phyloP scores from a whole-genome alignment of 148 eudicot genomes.

The Amaranthus palmeri region DNA sequence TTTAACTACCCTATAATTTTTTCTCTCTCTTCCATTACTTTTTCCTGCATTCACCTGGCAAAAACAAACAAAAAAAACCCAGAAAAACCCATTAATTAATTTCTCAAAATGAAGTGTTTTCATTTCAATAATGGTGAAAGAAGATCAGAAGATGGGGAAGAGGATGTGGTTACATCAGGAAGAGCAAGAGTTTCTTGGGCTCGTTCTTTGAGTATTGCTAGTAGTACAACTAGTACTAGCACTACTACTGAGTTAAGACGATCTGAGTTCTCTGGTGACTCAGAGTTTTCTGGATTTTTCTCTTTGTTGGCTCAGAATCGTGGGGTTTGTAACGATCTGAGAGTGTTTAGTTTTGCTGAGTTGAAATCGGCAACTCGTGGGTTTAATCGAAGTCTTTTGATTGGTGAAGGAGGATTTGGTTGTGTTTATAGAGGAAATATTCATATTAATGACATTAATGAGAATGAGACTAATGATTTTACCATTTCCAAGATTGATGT shows the following conservation, averaged over 20 bases:
- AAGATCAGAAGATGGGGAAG: constrained; percentile 30
- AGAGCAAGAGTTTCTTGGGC: constrained; percentile 67
- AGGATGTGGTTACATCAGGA: constrained; percentile 28
- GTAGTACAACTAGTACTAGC: constrained; percentile 8
- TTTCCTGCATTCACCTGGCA: neutral
- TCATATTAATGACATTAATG: constrained; percentile 22
- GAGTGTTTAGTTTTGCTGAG: constrained; percentile 54
- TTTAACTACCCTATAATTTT: neutral
- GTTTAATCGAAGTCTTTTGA: constrained; percentile 49
- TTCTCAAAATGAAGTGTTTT: constrained; percentile 62
- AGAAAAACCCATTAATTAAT: no score
- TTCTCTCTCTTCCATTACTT: constrained; percentile 12
- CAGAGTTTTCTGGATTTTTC: constrained; percentile 43
- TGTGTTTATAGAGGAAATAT: constrained; percentile 58
- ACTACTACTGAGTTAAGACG: constrained; percentile 41
- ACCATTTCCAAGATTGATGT: constrained; percentile 48
- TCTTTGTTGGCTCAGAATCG: constrained; percentile 45
- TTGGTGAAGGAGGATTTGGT: constrained; percentile 95
- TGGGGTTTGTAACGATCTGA: constrained; percentile 42
- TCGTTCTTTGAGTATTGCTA: constrained; percentile 59
- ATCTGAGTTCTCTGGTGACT: constrained; percentile 46
- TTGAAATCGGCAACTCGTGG: constrained; percentile 75
- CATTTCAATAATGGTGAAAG: constrained; percentile 57
- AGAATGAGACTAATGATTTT: neutral
- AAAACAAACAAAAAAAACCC: neutral